Evolutionary conservation across 306 rosid species (phyloP).

Genomic region (Quercus ilex): DNA sequence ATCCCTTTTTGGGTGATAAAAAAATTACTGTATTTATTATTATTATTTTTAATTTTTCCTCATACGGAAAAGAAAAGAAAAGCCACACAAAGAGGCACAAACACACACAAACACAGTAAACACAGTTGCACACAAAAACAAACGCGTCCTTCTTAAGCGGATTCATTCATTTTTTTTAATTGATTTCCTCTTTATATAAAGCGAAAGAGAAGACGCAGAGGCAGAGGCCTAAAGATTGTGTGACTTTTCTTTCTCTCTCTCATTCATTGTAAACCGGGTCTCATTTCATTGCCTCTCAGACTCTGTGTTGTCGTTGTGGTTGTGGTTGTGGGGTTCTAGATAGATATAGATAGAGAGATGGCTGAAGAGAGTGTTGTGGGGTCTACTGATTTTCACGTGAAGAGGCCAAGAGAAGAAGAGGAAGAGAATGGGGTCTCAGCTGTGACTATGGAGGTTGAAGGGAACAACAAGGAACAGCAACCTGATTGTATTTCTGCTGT

Average conservation of each 20-base stretch:
- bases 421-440: conserved; percentile 47
- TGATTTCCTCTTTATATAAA: conserved; percentile 15
- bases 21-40: no score
- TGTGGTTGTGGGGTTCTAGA: not conserved
- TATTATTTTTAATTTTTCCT: not conserved
- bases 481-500: conserved; percentile 51
- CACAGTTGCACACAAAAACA: not conserved
- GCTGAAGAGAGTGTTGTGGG: conserved; percentile 45
- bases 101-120: not conserved
- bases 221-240: not conserved
- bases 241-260: conserved; percentile 6
- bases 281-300: not conserved
- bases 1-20: no score
- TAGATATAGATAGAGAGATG: conserved; percentile 26
- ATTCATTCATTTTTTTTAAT: conserved; percentile 1
- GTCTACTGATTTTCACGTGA: conserved; percentile 45
- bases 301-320: not conserved
- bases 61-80: not conserved
- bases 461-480: conserved; percentile 1
- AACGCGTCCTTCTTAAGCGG: conserved; percentile 32
- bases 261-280: not conserved
- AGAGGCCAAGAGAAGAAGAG: conserved; percentile 59
- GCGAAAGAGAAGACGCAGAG: not conserved
- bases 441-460: conserved; percentile 40
- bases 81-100: not conserved